A percentile compares a stretch with the other conserved stretches of the same genome.
These are phyloP conservation scores for Pneumocystis jirovecii DNA, from an alignment of 1,139 yeast species.

Conservation along the genomic window DNA sequence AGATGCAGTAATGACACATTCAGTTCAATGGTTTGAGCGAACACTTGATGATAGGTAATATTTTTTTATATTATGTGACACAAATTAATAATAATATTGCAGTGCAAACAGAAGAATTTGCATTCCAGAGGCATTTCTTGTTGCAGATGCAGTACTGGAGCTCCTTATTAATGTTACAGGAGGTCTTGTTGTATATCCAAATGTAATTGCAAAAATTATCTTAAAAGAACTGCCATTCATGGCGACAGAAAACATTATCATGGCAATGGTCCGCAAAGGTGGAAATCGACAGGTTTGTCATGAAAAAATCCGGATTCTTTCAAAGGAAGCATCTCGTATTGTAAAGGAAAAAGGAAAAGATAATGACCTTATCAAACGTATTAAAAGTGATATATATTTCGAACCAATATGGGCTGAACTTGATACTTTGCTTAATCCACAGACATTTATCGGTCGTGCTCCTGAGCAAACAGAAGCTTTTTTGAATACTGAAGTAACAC, in stretches of 20 bases:
- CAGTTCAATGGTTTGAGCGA: constrained; percentile 99
- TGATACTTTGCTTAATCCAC: constrained; percentile 69
- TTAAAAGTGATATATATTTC: constrained; percentile 66
- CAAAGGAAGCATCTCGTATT: constrained; percentile 94
- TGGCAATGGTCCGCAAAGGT: constrained; percentile 99
- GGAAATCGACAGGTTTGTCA: constrained; percentile 92
- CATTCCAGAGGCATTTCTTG: constrained; percentile 87
- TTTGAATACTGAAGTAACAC: constrained; percentile 65
- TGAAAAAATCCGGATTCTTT: constrained; percentile 89
- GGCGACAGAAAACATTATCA: constrained; percentile 98
- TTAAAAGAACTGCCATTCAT: constrained; percentile 90
- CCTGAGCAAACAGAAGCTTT: constrained; percentile 96
- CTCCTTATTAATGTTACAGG: constrained; percentile 84
- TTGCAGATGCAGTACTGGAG: constrained; percentile 83
- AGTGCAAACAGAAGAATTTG: constrained; percentile 96
- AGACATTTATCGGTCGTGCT: constrained; percentile 95
- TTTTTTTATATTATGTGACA: not conserved
- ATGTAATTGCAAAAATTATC: constrained; percentile 94
- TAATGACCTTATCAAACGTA: constrained; percentile 84
- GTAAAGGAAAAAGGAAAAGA: constrained; percentile 98
- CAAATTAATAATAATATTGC: constrained; percentile 9
- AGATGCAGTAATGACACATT: constrained; percentile 91
- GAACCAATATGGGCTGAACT: constrained; percentile 77
- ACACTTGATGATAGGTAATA: constrained; percentile 60
- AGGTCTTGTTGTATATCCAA: constrained; percentile 94